Evolutionary conservation across 2,329 filamentous ascomycete genomes (phyloP).

Genomic region (Cercospora janseana): DNA sequence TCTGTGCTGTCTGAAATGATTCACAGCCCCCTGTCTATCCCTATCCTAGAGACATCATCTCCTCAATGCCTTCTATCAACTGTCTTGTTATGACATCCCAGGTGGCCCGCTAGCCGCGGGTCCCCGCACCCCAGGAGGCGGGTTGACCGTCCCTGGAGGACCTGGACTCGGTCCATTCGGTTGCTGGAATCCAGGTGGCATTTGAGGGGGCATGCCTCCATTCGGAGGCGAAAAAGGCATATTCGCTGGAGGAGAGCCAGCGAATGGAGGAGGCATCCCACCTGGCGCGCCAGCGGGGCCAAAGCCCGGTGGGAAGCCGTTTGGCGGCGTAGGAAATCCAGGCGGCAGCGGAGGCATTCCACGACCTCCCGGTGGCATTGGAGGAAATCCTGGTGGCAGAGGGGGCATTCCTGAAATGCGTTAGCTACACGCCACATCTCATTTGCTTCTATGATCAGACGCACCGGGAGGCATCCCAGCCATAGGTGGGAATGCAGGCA

Average conservation of each 20-base stretch:
- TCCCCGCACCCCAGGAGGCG: constrained; percentile 23
- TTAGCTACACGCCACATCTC: constrained; percentile 5
- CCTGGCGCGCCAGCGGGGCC: constrained; percentile 35
- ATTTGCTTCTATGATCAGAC: background rate
- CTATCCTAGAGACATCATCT: background rate
- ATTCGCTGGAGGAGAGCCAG: constrained; percentile 25
- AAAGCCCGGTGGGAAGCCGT: constrained; percentile 38
- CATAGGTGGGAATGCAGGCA: constrained; percentile 30
- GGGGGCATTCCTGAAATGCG: constrained; percentile 24
- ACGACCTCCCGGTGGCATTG: constrained; percentile 25
- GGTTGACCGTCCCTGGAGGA: constrained; percentile 19
- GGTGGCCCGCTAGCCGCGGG: constrained; percentile 19
- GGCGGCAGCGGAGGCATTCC: constrained; percentile 37
- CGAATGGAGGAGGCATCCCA: constrained; percentile 33
- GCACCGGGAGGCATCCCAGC: constrained; percentile 28
- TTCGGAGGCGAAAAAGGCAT: constrained; percentile 40
- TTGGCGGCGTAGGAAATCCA: constrained; percentile 40
- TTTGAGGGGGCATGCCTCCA: constrained; percentile 20
- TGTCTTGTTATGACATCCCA: constrained; percentile 13
- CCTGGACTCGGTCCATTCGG: constrained; percentile 26
- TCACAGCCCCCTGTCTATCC: no score
- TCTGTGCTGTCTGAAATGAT: no score
- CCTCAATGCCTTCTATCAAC: constrained; percentile 3
- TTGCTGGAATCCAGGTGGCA: constrained; percentile 16
- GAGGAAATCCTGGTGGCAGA: constrained; percentile 29